These are phyloP conservation scores for Setomelanomma holmii DNA, from an alignment of 2,329 filamentous ascomycete species.

Conservation along the genomic window DNA sequence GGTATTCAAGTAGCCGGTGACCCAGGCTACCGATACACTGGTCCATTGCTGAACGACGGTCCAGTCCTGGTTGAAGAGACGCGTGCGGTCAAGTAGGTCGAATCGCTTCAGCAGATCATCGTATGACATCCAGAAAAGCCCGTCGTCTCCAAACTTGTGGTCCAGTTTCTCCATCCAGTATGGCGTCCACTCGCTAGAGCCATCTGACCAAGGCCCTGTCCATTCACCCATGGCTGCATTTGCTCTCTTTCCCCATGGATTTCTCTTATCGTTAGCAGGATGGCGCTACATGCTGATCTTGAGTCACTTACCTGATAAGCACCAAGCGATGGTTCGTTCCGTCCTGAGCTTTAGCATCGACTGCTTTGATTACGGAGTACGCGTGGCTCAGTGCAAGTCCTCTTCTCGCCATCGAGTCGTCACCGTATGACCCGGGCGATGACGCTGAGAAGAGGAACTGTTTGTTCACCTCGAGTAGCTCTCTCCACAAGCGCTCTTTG, in stretches of 20 bases:
- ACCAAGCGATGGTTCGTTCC: constrained; percentile 60
- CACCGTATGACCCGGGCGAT: constrained; percentile 61
- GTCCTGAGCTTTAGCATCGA: constrained; percentile 59
- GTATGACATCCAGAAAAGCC: constrained; percentile 69
- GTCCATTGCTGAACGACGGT: constrained; percentile 67
- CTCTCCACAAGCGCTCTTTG: constrained; percentile 82
- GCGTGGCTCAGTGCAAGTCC: constrained; percentile 56
- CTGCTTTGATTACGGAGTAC: constrained; percentile 64
- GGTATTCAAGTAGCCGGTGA: constrained; percentile 66
- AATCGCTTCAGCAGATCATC: constrained; percentile 64
- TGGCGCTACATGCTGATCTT: constrained; percentile 21
- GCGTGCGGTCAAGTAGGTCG: constrained; percentile 64
- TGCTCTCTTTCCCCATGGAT: constrained; percentile 76
- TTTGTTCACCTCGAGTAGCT: constrained; percentile 75
- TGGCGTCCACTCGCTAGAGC: constrained; percentile 82
- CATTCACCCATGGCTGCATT: constrained; percentile 63
- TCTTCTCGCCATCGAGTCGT: constrained; percentile 63
- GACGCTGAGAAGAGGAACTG: constrained; percentile 76
- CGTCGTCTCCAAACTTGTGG: constrained; percentile 79
- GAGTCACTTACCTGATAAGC: constrained; percentile 59
- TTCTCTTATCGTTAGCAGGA: constrained; percentile 53
- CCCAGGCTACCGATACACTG: constrained; percentile 64
- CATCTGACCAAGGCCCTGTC: constrained; percentile 82
- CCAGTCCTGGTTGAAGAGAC: constrained; percentile 66
- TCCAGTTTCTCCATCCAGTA: constrained; percentile 75